phyloP scores from a whole-genome alignment of 805 yeast genomes.

The Ogataea henricii region DNA sequence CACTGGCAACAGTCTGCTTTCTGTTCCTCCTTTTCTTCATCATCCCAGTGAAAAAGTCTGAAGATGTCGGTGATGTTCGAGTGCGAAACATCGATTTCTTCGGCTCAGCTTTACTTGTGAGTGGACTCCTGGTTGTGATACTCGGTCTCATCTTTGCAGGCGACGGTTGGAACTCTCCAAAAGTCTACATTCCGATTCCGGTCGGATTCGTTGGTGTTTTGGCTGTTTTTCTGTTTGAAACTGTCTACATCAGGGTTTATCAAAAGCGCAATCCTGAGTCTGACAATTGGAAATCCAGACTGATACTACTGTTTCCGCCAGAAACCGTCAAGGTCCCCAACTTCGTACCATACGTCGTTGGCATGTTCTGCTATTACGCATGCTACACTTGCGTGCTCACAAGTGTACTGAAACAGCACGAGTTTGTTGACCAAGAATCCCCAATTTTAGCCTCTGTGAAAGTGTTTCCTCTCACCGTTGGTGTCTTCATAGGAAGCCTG shows the following conservation, averaged over 20 bases:
- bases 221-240: conserved; percentile 35
- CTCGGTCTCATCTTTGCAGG: conserved; percentile 50
- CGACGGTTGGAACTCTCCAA: conserved; percentile 42
- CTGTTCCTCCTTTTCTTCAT: conserved; percentile 25
- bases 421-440: conserved; percentile 33
- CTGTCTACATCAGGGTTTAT: conserved; percentile 17
- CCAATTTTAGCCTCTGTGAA: conserved; percentile 41
- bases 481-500: conserved; percentile 31
- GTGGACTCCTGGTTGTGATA: conserved; percentile 41
- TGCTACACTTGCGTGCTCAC: conserved; percentile 10
- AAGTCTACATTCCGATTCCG: conserved; percentile 43
- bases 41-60: conserved; percentile 33
- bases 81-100: conserved; percentile 25
- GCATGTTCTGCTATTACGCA: conserved; percentile 11
- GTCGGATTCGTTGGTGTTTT: conserved; percentile 39
- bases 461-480: conserved; percentile 37
- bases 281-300: conserved; percentile 17
- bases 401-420: conserved; percentile 21
- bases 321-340: conserved; percentile 23
- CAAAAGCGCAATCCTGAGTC: background rate
- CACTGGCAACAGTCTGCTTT: conserved; percentile 22
- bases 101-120: conserved; percentile 29
- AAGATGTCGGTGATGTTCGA: conserved; percentile 17
- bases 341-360: conserved; percentile 20
- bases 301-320: conserved; percentile 26